phyloP scores from a whole-genome alignment of 805 yeast genomes.

The Geotrichum ghanense region DNA sequence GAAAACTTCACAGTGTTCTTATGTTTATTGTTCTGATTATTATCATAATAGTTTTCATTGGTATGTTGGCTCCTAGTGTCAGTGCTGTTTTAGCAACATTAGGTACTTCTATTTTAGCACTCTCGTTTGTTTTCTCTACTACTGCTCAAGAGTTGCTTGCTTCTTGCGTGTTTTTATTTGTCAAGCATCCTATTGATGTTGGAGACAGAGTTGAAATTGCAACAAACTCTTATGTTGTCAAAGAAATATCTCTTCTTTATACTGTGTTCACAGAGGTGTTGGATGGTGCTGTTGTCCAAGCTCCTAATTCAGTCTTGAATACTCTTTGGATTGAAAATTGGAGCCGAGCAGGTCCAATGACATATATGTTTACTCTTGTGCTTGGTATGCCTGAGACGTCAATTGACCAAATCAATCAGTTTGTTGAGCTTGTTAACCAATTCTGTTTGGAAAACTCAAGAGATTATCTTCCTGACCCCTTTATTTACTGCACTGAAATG shows the following conservation, averaged over 20 bases:
- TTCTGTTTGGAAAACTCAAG: slow-evolving; percentile 25
- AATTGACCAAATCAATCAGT: slow-evolving; percentile 23
- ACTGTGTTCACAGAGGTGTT: slow-evolving; percentile 24
- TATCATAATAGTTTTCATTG: slow-evolving; percentile 28
- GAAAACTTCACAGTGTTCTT: slow-evolving; percentile 27
- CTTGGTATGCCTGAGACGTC: slow-evolving; percentile 29
- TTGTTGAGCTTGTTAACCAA: slow-evolving; percentile 19
- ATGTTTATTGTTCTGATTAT: slow-evolving; percentile 23
- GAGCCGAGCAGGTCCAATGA: slow-evolving; percentile 25
- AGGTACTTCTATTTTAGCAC: slow-evolving; percentile 29
- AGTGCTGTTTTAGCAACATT: slow-evolving; percentile 30
- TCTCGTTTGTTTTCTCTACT: slow-evolving; percentile 28
- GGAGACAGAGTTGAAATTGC: slow-evolving; percentile 29
- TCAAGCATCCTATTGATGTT: slow-evolving; percentile 31
- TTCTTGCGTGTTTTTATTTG: slow-evolving; percentile 29
- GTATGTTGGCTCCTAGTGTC: slow-evolving; percentile 31
- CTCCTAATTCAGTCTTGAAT: slow-evolving; percentile 28
- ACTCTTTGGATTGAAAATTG: slow-evolving; percentile 28
- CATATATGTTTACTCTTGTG: slow-evolving; percentile 15
- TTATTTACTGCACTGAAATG: slow-evolving; percentile 22
- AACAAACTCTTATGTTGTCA: slow-evolving; percentile 18
- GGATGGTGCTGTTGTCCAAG: slow-evolving; percentile 25
- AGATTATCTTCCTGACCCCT: slow-evolving; percentile 25
- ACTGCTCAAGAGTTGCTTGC: slow-evolving; percentile 30
- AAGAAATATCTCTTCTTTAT: slow-evolving; percentile 26